Conservation (phyloP, 352 stramenopile species). For the Globisporangium irregulare region DNA sequence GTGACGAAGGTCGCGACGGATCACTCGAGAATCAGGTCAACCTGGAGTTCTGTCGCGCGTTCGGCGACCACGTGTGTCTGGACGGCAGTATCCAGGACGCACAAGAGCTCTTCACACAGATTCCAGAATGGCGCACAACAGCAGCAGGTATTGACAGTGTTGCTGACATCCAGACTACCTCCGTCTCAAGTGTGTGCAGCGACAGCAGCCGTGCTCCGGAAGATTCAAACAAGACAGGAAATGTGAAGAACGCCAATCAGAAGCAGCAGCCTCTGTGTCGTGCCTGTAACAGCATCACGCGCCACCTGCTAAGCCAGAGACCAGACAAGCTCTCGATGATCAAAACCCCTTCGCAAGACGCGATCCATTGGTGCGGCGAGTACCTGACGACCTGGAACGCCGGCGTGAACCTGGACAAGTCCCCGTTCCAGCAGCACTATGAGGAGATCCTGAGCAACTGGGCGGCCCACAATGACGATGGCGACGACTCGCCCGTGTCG, state of each 20-base stretch:
- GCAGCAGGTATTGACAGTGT: not conserved
- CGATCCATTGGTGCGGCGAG: slow-evolving; percentile 23
- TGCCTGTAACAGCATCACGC: not conserved
- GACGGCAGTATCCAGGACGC: slow-evolving; percentile 1
- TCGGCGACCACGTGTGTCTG: slow-evolving; percentile 15
- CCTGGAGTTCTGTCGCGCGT: slow-evolving; percentile 19
- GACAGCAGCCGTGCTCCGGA: not conserved
- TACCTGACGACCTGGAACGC: slow-evolving; percentile 16
- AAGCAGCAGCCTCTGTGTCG: slow-evolving; percentile 3
- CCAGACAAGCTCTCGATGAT: slow-evolving; percentile 19
- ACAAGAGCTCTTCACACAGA: slow-evolving; percentile 7
- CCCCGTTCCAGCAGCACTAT: slow-evolving; percentile 25
- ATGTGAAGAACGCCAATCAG: not conserved
- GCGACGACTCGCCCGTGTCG: slow-evolving; percentile 1
- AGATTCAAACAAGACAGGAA: not conserved
- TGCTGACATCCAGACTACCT: not conserved
- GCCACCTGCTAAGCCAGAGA: not conserved
- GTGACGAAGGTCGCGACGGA: slow-evolving; percentile 3
- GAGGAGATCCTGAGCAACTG: slow-evolving; percentile 21
- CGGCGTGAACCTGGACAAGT: slow-evolving; percentile 5
- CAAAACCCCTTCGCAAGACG: slow-evolving; percentile 8
- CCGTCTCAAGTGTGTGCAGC: not conserved
- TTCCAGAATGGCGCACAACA: not conserved
- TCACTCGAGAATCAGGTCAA: slow-evolving; percentile 21
- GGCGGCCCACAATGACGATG: not conserved